A percentile compares a stretch with the other conserved stretches of the same genome.
Conservation (phyloP, 2,329 filamentous ascomycete species). For the Zasmidium angulare region DNA sequence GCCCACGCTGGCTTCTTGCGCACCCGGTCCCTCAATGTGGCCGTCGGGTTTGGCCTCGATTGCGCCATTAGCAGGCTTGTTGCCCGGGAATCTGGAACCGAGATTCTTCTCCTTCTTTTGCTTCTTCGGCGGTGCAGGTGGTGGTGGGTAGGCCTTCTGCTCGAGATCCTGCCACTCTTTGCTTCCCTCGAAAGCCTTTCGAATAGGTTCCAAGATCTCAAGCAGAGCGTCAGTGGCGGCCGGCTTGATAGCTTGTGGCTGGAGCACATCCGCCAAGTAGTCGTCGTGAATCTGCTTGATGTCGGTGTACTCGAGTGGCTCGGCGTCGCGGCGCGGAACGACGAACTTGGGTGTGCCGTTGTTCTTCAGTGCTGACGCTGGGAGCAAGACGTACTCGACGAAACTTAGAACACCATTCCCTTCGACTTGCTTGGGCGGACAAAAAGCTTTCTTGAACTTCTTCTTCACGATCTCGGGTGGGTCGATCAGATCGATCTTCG, state of each 20-base stretch:
- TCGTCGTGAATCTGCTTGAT: slow-evolving; percentile 76
- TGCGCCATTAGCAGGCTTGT: slow-evolving; percentile 24
- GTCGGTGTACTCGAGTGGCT: slow-evolving; percentile 76
- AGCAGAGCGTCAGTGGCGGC: slow-evolving; percentile 73
- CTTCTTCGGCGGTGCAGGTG: slow-evolving; percentile 60
- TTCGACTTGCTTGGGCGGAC: slow-evolving; percentile 72
- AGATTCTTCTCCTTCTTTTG: slow-evolving; percentile 74
- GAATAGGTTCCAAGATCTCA: slow-evolving; percentile 74
- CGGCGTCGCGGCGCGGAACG: slow-evolving; percentile 64
- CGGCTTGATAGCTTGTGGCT: slow-evolving; percentile 82
- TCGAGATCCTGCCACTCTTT: slow-evolving; percentile 79
- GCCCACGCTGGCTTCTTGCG: slow-evolving; percentile 44
- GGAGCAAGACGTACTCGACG: slow-evolving; percentile 82
- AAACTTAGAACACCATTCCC: slow-evolving; percentile 86
- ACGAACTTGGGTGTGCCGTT: slow-evolving; percentile 60
- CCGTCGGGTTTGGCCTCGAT: slow-evolving; percentile 49
- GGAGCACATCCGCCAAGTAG: slow-evolving; percentile 68
- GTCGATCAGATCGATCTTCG: slow-evolving; percentile 94
- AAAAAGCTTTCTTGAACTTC: slow-evolving; percentile 84
- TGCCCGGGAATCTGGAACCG: slow-evolving; percentile 63
- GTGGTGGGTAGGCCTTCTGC: slow-evolving; percentile 76
- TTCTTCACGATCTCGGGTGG: slow-evolving; percentile 69
- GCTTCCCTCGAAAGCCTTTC: slow-evolving; percentile 67
- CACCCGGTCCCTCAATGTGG: slow-evolving; percentile 43
- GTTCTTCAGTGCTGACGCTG: slow-evolving; percentile 64